These are phyloP conservation scores for Phytophthora nicotianae DNA, from an alignment of 352 stramenopile species.

Conservation along the genomic window DNA sequence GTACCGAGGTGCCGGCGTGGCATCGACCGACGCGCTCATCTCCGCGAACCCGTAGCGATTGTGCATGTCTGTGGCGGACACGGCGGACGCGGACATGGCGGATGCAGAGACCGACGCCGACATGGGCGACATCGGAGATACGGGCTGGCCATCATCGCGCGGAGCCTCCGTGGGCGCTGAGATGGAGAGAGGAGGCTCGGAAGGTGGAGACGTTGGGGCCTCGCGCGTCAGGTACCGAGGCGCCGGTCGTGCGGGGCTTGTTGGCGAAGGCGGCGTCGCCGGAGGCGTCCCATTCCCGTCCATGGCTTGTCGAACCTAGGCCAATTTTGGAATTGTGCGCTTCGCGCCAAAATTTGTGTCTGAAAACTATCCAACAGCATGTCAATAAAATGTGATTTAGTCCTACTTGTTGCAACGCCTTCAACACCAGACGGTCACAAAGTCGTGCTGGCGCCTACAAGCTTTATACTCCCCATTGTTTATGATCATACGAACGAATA, in stretches of 20 bases:
- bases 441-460: too few relatives aligned
- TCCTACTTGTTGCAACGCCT: too few relatives aligned
- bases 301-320: constrained; percentile 16
- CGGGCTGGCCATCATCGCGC: constrained; percentile 12
- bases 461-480: constrained; percentile 28
- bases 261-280: constrained; percentile 59
- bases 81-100: constrained; percentile 77
- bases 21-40: constrained; percentile 83
- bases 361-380: too few relatives aligned
- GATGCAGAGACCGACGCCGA: constrained; percentile 65
- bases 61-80: constrained; percentile 80
- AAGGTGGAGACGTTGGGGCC: constrained; percentile 17
- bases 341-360: constrained; percentile 27
- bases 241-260: constrained; percentile 44
- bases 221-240: constrained; percentile 56
- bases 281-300: constrained; percentile 50
- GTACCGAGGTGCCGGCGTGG: constrained; percentile 78
- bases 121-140: constrained; percentile 52
- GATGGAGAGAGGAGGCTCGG: constrained; percentile 12
- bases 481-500: constrained; percentile 29
- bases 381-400: too few relatives aligned
- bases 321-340: background rate
- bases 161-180: constrained; percentile 8
- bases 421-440: too few relatives aligned
- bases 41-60: constrained; percentile 70